Conservation (phyloP, 768 basidiomycete species). For the Piloderma croceum region DNA sequence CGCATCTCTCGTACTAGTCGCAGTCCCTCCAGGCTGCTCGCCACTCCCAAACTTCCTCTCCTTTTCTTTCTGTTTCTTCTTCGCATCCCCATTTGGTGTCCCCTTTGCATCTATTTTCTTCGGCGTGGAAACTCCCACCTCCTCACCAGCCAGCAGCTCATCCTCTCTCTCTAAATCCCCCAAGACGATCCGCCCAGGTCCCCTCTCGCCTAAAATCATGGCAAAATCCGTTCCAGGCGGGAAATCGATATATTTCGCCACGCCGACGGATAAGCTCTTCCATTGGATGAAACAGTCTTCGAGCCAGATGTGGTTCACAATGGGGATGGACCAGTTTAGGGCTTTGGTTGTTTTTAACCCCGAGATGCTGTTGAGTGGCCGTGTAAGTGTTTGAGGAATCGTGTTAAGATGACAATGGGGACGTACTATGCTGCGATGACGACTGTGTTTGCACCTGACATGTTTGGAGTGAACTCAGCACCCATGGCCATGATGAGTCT, state of each 20-base stretch:
- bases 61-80: constrained; percentile 5
- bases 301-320: constrained; percentile 88
- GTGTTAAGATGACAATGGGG: neutral
- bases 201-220: constrained; percentile 8
- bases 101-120: constrained; percentile 11
- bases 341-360: constrained; percentile 70
- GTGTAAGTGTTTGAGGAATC: neutral
- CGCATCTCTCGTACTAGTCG: constrained; percentile 15
- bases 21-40: constrained; percentile 14
- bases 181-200: constrained; percentile 9
- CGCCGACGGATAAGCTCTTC: constrained; percentile 59
- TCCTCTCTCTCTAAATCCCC: constrained; percentile 5
- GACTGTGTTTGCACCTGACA: constrained; percentile 71
- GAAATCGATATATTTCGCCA: constrained; percentile 65
- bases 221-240: constrained; percentile 62
- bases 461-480: constrained; percentile 74
- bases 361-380: constrained; percentile 26
- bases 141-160: constrained; percentile 12
- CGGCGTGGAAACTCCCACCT: constrained; percentile 6
- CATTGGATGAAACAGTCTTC: constrained; percentile 86
- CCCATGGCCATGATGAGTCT: constrained; percentile 74
- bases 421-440: constrained; percentile 82
- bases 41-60: constrained; percentile 2
- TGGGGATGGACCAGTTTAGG: constrained; percentile 71
- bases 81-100: constrained; percentile 7